These are phyloP conservation scores for Xylaria sp. DNA, from an alignment of 2,329 filamentous ascomycete species.

Conservation along the genomic window DNA sequence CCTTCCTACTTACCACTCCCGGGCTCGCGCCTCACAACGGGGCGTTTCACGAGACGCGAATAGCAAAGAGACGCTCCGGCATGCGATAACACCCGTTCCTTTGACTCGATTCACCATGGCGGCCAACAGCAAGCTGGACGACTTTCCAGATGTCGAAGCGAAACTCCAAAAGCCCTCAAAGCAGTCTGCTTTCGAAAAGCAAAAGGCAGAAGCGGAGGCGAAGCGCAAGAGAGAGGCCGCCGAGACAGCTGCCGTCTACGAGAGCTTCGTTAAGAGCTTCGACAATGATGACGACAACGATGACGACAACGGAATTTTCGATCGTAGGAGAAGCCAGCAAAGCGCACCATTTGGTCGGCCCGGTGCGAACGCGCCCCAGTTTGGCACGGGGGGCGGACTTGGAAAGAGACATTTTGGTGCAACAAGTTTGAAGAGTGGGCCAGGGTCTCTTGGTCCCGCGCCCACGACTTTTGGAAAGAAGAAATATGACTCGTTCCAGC, in stretches of 20 bases:
- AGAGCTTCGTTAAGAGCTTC: conserved; percentile 87
- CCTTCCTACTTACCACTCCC: not conserved
- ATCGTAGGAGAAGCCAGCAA: conserved; percentile 34
- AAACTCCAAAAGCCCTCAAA: conserved; percentile 85
- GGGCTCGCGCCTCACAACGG: not conserved
- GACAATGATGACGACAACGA: conserved; percentile 68
- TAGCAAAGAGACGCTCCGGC: conserved; percentile 8
- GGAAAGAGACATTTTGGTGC: conserved; percentile 74
- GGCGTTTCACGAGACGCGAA: not conserved
- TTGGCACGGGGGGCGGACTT: conserved; percentile 49
- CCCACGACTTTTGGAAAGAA: conserved; percentile 64
- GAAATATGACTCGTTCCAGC: conserved; percentile 60
- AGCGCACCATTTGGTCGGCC: conserved; percentile 41
- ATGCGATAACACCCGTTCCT: conserved; percentile 1
- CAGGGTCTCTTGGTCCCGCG: conserved; percentile 68
- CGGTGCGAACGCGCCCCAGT: conserved; percentile 47
- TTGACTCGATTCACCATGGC: conserved; percentile 52
- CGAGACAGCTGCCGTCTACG: conserved; percentile 87
- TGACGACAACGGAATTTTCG: conserved; percentile 39
- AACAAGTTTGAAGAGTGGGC: conserved; percentile 67
- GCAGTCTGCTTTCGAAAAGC: conserved; percentile 87
- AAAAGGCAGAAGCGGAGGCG: conserved; percentile 88
- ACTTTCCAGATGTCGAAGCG: conserved; percentile 77
- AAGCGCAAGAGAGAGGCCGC: conserved; percentile 86
- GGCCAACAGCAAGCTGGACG: conserved; percentile 58